Base-by-base conservation (phyloP, 2,329 filamentous ascomycete genomes). In the Chaetothyriales sp. region DNA sequence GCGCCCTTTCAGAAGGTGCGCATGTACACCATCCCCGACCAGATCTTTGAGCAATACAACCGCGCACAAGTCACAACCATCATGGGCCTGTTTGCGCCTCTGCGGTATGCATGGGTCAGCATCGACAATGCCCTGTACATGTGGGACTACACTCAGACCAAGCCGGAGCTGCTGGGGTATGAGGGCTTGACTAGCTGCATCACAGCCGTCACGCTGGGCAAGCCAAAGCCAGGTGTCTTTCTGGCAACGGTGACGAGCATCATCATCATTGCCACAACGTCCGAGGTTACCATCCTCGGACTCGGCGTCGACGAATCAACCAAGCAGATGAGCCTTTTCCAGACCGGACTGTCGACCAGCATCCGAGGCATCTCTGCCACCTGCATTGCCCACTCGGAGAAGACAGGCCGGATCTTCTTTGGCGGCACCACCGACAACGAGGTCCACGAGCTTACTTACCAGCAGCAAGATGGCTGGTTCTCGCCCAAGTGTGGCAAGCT, bases 401-500 rank as follows among this genome's bases (percentile, higher is more conserved):
- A 82, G 18, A 84, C 80, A 19, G 93, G 93, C 7, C 84, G 92
- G 54, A 92, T 98, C 57, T 98, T 98, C 72, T 95, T 95, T 62
- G 82, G 84, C 43, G 86, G 88, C 39, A 77, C 76, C 48, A 77
- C 74, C 48, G 86, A 90, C 57, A 87, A 87, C 56, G 89, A 96
- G 60, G 80, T 98, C 46, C 86, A 92, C 65, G 92, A 98, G 68
- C 77, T 98, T 49, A 89, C 84, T 59, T 98, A 98, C 65, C 90
- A 96, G 67, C 88, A 95, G 62, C 88, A 96, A 66, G 92, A 98
- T 68, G 84, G 85, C 60, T 98, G 92, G 92, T 98, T 98, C 64
- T 83, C 85, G 49, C 88, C 81, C 66, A 79, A 84, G 57, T 93
- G 86, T 64, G 81, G 83, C 53, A 95, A 89, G 68, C 81, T 90